These are phyloP conservation scores for Ganoderma resinaceum DNA, from an alignment of 1,284 basidiomycete genomes.

Conservation along the genomic window DNA sequence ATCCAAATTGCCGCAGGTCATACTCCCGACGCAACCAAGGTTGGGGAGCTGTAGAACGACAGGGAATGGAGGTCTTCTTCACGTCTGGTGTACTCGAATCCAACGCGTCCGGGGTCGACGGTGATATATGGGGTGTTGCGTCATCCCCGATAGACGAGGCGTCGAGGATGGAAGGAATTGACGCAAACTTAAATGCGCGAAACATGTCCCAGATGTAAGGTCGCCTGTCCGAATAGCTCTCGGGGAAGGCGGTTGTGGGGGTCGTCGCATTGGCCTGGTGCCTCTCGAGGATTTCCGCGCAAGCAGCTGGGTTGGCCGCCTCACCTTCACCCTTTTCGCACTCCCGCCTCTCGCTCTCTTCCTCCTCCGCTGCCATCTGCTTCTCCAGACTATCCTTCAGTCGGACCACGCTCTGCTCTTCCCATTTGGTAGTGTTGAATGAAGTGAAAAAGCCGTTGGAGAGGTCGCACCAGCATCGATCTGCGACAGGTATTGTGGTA, in stretches of 20 bases:
- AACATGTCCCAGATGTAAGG: conserved; percentile 16
- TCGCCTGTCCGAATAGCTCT: conserved; percentile 1
- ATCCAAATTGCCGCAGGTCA: conserved; percentile 74
- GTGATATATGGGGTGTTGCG: neutral
- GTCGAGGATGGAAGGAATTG: neutral
- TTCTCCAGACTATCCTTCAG: conserved; percentile 50
- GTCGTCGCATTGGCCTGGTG: neutral
- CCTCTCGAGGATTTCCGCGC: conserved; percentile 7
- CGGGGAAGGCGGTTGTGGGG: neutral
- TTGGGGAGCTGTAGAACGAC: neutral
- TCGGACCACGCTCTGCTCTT: conserved; percentile 61
- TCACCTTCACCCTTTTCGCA: conserved; percentile 37
- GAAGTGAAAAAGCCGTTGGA: conserved; percentile 69
- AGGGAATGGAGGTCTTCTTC: neutral
- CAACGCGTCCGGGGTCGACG: neutral
- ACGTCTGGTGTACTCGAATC: neutral
- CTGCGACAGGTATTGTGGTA: conserved; percentile 63
- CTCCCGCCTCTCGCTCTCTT: conserved; percentile 24
- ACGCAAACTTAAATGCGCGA: conserved; percentile 18
- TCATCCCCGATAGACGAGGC: neutral
- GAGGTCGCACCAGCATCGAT: conserved; percentile 85
- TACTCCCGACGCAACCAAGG: conserved; percentile 60
- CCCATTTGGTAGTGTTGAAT: conserved; percentile 77
- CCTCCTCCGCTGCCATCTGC: conserved; percentile 37
- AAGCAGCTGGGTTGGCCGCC: conserved; percentile 8